A percentile compares a stretch with the other conserved stretches of the same genome.
These are phyloP conservation scores for Peribolospora baueri DNA, from an alignment of 768 basidiomycete species.

Conservation along the genomic window DNA sequence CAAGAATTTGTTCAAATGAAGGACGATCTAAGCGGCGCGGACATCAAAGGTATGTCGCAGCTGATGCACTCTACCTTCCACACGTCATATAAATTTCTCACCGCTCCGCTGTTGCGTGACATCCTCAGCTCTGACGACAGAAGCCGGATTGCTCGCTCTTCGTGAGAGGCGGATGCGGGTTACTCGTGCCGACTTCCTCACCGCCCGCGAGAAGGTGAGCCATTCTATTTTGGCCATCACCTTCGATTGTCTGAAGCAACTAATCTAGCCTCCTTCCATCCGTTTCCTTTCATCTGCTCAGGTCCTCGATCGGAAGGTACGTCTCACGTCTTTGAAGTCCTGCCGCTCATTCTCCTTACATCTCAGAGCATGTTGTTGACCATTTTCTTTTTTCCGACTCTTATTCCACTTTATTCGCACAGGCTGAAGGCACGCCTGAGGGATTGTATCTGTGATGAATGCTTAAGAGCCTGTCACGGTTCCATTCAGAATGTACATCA, in stretches of 20 bases:
- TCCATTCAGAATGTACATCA: no score
- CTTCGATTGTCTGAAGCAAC: background rate
- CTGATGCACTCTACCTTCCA: background rate
- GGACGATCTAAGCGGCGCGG: constrained; percentile 87
- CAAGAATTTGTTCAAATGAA: constrained; percentile 90
- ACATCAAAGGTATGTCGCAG: constrained; percentile 85
- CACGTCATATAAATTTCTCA: background rate
- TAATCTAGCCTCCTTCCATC: no score
- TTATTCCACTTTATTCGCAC: no score
- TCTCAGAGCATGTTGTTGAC: no score
- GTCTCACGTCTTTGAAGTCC: no score
- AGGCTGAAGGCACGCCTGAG: no score
- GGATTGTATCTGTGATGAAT: no score
- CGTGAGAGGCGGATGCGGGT: constrained; percentile 89
- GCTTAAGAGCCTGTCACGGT: no score
- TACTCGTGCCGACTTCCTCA: constrained; percentile 65
- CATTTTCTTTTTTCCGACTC: no score
- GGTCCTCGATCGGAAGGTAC: no score
- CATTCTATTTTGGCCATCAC: background rate
- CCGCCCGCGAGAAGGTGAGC: constrained; percentile 74
- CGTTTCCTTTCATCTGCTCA: no score
- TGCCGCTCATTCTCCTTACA: no score
- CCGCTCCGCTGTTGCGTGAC: background rate
- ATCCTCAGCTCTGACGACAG: constrained; percentile 27
- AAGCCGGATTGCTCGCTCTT: constrained; percentile 85